Base-by-base conservation (phyloP, 2,329 filamentous ascomycete species). In the Diaporthe sp. region DNA sequence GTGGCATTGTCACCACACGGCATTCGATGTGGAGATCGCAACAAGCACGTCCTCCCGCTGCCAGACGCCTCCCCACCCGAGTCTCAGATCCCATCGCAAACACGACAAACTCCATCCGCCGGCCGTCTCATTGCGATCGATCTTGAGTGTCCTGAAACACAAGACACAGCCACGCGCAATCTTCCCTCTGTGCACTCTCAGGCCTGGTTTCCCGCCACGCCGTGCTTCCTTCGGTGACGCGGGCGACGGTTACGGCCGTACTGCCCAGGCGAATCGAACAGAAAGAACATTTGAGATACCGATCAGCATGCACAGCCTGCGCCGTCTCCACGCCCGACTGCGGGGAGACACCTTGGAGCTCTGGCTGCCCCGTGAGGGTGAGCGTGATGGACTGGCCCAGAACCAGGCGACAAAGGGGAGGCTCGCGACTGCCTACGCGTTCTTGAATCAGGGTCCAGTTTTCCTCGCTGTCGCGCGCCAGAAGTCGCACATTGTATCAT, bases 1-100 rank as follows among this genome's bases (percentile, higher is more conserved):
- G 34, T 49, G 42, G 61, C 42, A 15, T 2, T 22, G 58, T 34
- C 49, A 12, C 34, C n/a, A 53, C 34, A 70, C 47, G 34, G 65
- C 65, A 70, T 1, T 55, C 31, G 6, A 25, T 10, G 49, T 70
- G 65, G 65, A 39, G 34, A 55, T 28, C 28, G 49, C 65, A 28
- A 13, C 47, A 53, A 53, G 63, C 63, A 53, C 22, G 12, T 39
- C 47, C 31, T 39, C 63, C 20, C 47, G 39, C 47, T 39, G 28
- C 42, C 63, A 70, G 49, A 42, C 63, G 28, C 34, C 49, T 25
- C 49, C 20, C 65, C 49, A 42, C 65, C 22, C 31, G 25, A n/a
- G 65, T 42, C 65, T 42, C 65, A 53, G 47, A 55, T 70, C 65
- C 31, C 65, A 70, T 70, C 65, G 65, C 47, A 68, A 53, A 68